A percentile compares a stretch with the other conserved stretches of the same genome.
phyloP scores from a whole-genome alignment of 2,329 filamentous ascomycete genomes.

The Orbilia quercus region DNA sequence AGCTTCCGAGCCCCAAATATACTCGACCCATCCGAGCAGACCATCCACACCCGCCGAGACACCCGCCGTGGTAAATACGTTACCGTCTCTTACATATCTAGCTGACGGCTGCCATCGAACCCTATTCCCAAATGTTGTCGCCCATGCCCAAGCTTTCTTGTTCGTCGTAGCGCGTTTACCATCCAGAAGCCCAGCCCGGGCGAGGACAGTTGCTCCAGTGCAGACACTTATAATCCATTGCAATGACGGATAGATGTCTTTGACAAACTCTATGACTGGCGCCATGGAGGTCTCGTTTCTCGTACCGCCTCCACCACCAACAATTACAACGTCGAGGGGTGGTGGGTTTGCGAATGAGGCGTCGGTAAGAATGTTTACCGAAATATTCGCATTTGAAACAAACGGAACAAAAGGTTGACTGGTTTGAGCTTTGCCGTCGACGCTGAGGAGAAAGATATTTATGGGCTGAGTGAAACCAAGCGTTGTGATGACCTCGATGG shows the following conservation, averaged over 20 bases:
- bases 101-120: slow-evolving; percentile 72
- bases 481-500: not conserved
- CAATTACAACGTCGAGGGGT: slow-evolving; percentile 41
- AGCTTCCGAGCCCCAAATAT: slow-evolving; percentile 66
- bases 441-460: slow-evolving; percentile 10
- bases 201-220: slow-evolving; percentile 72
- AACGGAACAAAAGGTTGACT: slow-evolving; percentile 6
- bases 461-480: slow-evolving; percentile 10
- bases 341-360: slow-evolving; percentile 57
- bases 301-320: slow-evolving; percentile 57
- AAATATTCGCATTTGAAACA: slow-evolving; percentile 5
- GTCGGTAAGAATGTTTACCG: slow-evolving; percentile 47
- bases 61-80: slow-evolving; percentile 74
- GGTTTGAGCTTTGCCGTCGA: slow-evolving; percentile 1
- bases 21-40: slow-evolving; percentile 70
- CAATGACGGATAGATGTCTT: slow-evolving; percentile 65
- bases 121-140: slow-evolving; percentile 66
- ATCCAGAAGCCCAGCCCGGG: slow-evolving; percentile 71
- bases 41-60: slow-evolving; percentile 73
- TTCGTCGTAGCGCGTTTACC: slow-evolving; percentile 74
- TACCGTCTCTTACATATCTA: slow-evolving; percentile 74
- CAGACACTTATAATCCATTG: slow-evolving; percentile 74
- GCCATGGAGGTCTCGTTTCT: slow-evolving; percentile 60
- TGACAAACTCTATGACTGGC: slow-evolving; percentile 66
- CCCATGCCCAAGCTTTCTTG: slow-evolving; percentile 64